phyloP scores from a whole-genome alignment of 2,329 filamentous ascomycete genomes.

The Trichoderma koningiopsis region DNA sequence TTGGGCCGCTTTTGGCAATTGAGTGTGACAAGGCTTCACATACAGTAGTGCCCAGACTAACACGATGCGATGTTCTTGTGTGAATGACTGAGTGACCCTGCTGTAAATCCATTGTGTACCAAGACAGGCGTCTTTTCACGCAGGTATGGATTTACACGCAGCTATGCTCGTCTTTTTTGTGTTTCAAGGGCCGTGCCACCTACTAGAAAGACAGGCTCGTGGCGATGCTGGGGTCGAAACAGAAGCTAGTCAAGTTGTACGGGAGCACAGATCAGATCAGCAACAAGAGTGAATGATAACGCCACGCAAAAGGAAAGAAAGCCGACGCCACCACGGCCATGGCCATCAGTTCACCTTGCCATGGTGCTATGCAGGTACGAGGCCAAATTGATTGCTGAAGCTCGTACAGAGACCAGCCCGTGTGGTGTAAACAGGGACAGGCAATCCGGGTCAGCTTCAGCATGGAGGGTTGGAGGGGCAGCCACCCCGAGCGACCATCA shows the following conservation, averaged over 20 bases:
- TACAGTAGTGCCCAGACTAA: no score
- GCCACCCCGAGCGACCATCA: neutral
- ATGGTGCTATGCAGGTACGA: neutral
- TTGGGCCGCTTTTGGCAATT: slow-evolving; percentile 21
- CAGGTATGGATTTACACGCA: neutral
- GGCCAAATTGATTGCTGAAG: neutral
- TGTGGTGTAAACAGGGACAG: neutral
- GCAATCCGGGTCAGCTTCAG: neutral
- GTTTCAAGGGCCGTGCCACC: neutral
- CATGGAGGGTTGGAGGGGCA: slow-evolving; percentile 10
- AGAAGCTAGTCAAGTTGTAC: neutral
- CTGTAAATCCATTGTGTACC: neutral
- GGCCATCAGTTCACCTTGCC: neutral
- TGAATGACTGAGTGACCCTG: neutral
- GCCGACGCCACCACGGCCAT: neutral
- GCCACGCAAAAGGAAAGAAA: neutral
- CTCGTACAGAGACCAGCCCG: neutral
- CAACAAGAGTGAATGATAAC: neutral
- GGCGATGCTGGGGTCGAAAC: neutral
- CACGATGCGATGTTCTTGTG: neutral
- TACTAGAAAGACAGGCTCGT: neutral
- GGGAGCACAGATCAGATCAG: neutral
- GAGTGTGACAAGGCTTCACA: neutral
- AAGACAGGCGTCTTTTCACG: neutral
- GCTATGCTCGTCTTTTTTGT: neutral